Evolutionary conservation across 2,329 filamentous ascomycete genomes (phyloP), one percentile per base, ranked within the genome.

Genomic region (Corinectria fuckeliana): DNA sequence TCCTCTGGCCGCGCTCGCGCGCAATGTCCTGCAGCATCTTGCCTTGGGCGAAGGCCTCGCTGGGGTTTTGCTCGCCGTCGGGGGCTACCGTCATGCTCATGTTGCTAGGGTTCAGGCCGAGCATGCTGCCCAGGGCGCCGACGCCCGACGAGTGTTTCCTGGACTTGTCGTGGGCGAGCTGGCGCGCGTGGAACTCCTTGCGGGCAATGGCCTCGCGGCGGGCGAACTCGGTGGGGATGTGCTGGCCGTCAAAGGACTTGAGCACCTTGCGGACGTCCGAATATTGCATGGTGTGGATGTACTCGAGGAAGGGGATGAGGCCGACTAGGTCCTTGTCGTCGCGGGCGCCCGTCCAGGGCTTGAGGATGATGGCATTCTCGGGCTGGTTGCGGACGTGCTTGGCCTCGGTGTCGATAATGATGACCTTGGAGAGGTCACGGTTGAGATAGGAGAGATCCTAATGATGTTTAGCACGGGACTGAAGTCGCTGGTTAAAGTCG

Each of bases 21-120:
- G 95, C 93, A 76, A 96, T 89, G 73, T 99, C 95, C 78, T 93
- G 93, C 66, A 97, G 82, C 92, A 98, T 97, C 85, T 98, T 99
- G 70, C 94, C 95, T 77, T 97, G 89, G 2, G 91, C 88, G 62
- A 95, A 86, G 11, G 91, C 92, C 74, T 96, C 92, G 2, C 85
- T 83, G 1, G 91, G 84, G 67, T 84, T 88, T 63, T 86, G 83
- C 73, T 93, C 90, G 49, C 91, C 89, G 48, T 91, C 88, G 3
- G 78, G 78, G 2, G 78, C 73, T 56, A 85, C 82, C 78, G 85
- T 85, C 71, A 85, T 81, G 73, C 78, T 88, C 84, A 88, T 86
- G 68, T 83, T 85, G 69, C 80, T 82, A 1, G 88, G 83, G 75
- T 94, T 95, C 65, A 97, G 82, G 20, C 94, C 94, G 5, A 98